phyloP scores from a whole-genome alignment of 75 land plant species.

The Pinus tabuliformis region DNA sequence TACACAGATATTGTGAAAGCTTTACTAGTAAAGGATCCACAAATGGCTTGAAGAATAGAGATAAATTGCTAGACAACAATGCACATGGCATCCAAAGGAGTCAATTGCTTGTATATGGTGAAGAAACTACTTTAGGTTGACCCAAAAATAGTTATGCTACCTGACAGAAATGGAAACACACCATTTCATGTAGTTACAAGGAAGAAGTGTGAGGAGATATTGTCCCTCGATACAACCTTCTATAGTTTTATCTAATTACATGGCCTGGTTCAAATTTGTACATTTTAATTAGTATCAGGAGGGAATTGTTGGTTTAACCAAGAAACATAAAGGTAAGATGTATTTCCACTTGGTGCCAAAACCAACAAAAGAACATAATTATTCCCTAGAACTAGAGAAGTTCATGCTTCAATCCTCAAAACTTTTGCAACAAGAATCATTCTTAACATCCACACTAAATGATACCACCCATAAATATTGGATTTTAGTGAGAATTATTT shows the following conservation, averaged over 20 bases:
- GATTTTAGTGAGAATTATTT: neutral
- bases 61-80: slow-evolving; percentile 70
- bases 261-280: neutral
- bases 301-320: neutral
- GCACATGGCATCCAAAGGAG: too few species aligned
- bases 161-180: slow-evolving; percentile 63
- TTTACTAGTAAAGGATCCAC: slow-evolving; percentile 52
- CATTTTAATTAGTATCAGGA: neutral
- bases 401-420: neutral
- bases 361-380: neutral
- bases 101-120: slow-evolving; percentile 39
- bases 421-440: neutral
- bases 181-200: slow-evolving; percentile 65
- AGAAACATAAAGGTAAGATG: neutral
- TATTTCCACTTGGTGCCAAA: neutral
- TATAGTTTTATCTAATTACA: neutral
- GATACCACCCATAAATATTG: neutral
- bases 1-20: slow-evolving; percentile 51
- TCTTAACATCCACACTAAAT: neutral
- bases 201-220: slow-evolving; percentile 66
- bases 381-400: neutral
- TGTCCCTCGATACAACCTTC: neutral
- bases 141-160: slow-evolving; percentile 60
- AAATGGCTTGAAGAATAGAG: slow-evolving; percentile 59
- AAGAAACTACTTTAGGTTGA: slow-evolving; percentile 52